Conservation (phyloP, 1,139 yeast genomes). For the Candida sp. region DNA sequence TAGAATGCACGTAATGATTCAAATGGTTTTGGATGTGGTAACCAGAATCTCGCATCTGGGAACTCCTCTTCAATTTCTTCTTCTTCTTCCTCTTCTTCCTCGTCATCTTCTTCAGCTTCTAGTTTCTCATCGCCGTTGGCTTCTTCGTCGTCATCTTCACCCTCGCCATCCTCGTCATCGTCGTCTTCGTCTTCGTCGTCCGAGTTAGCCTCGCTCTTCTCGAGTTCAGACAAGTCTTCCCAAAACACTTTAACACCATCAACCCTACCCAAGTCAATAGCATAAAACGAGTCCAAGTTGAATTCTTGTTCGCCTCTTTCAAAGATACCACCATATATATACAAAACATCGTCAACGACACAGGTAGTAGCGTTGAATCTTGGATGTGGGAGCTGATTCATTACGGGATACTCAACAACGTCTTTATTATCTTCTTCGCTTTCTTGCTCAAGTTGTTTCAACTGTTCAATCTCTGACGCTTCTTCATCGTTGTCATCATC, state of each 20-base stretch:
- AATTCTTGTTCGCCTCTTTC: constrained; percentile 89
- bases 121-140: constrained; percentile 58
- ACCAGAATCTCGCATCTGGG: constrained; percentile 95
- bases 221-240: constrained; percentile 70
- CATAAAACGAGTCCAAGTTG: constrained; percentile 82
- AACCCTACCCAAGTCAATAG: constrained; percentile 82
- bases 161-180: constrained; percentile 60
- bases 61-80: constrained; percentile 70
- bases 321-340: constrained; percentile 92
- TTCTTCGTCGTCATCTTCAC: constrained; percentile 57
- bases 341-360: constrained; percentile 83
- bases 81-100: constrained; percentile 60
- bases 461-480: constrained; percentile 43
- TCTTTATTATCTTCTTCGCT: constrained; percentile 41
- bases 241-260: constrained; percentile 91
- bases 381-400: constrained; percentile 79
- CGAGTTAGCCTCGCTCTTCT: constrained; percentile 28
- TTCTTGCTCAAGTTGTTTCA: constrained; percentile 35
- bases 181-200: constrained; percentile 45
- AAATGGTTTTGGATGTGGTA: constrained; percentile 97
- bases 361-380: constrained; percentile 88
- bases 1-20: constrained; percentile 85
- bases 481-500: constrained; percentile 55
- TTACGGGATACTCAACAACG: constrained; percentile 54
- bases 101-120: constrained; percentile 53